These are phyloP conservation scores for Aspergillus floridensis DNA, from an alignment of 2,329 filamentous ascomycete species.

Conservation along the genomic window DNA sequence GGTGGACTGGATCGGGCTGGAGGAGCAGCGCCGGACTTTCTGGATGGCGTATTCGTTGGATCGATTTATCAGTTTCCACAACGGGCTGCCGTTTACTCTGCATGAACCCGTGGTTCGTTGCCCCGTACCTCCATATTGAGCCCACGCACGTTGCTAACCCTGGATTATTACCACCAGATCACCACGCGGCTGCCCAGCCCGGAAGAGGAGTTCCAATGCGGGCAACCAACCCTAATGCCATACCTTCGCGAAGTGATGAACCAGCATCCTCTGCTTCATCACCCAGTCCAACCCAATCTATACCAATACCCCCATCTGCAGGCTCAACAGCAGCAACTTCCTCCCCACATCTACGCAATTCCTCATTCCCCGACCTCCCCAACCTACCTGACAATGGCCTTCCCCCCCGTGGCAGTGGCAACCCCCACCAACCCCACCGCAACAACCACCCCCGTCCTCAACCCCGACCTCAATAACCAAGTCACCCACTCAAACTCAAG, in stretches of 20 bases:
- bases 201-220: constrained; percentile 38
- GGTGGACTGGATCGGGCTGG: constrained; percentile 30
- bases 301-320: background rate
- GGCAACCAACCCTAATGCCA: constrained; percentile 23
- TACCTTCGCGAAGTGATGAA: constrained; percentile 34
- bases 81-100: constrained; percentile 31
- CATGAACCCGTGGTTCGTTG: constrained; percentile 24
- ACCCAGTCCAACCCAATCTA: background rate
- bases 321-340: background rate
- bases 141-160: background rate
- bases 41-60: constrained; percentile 44
- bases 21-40: constrained; percentile 39
- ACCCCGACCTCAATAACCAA: background rate
- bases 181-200: constrained; percentile 36
- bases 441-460: background rate
- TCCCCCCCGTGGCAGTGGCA: background rate
- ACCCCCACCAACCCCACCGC: constrained; percentile 1
- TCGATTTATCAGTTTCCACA: constrained; percentile 34
- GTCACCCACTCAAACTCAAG: background rate
- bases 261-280: background rate
- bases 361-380: background rate
- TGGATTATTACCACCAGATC: constrained; percentile 22
- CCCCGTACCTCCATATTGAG: background rate
- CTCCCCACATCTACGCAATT: background rate
- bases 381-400: background rate